Evolutionary conservation across 768 basidiomycete genomes (phyloP).

Genomic region (Russula sp.): DNA sequence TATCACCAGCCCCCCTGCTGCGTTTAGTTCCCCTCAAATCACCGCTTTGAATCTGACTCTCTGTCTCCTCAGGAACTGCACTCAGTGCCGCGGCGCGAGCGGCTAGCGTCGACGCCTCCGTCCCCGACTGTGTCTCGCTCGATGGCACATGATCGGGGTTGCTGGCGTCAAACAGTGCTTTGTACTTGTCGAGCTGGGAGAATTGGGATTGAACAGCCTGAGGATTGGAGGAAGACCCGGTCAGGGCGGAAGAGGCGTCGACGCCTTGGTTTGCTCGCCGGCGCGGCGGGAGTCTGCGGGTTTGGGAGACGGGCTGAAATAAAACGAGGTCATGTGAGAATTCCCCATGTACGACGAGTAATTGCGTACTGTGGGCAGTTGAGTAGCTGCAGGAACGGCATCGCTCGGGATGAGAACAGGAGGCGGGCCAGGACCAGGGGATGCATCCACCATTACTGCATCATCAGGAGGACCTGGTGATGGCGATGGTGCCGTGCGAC

Average conservation of each 20-base stretch:
- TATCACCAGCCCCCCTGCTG: background rate
- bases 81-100: background rate
- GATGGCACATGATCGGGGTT: constrained; percentile 16
- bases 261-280: constrained; percentile 9
- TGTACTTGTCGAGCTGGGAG: constrained; percentile 20
- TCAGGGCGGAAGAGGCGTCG: background rate
- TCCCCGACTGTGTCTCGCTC: constrained; percentile 3
- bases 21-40: constrained; percentile 10
- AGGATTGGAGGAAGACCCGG: background rate
- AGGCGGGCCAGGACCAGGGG: background rate
- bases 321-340: background rate
- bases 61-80: constrained; percentile 15
- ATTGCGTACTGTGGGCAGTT: constrained; percentile 12
- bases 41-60: background rate
- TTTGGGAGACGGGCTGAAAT: constrained; percentile 14
- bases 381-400: background rate
- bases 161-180: constrained; percentile 19
- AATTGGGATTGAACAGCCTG: background rate
- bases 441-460: background rate
- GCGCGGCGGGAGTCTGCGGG: constrained; percentile 9
- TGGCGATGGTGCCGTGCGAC: background rate
- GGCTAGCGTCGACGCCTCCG: background rate
- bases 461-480: background rate
- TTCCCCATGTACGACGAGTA: background rate
- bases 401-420: background rate